Conservation (phyloP, 164 flowering plant species). For the Macadamia tetraphylla region DNA sequence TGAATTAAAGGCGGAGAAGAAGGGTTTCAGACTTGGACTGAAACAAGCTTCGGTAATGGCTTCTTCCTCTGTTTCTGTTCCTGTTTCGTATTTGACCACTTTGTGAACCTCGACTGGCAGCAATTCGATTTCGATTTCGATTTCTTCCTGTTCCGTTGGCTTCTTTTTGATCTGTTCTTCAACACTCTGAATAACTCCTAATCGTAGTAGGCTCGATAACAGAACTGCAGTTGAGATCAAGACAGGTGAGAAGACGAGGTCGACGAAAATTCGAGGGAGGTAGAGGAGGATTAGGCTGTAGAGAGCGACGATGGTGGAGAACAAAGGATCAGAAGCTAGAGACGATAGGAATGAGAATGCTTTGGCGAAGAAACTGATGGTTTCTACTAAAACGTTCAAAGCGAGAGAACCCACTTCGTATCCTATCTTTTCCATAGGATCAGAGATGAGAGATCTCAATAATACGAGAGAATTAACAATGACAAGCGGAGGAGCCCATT, state of each 20-base stretch:
- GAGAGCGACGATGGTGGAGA: conserved; percentile 49
- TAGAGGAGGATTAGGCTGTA: conserved; percentile 56
- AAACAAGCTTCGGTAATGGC: conserved; percentile 8
- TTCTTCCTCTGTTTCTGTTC: background rate
- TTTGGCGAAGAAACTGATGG: conserved; percentile 4
- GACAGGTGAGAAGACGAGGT: conserved; percentile 46
- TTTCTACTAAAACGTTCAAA: background rate
- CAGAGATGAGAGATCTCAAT: background rate
- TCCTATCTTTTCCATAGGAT: conserved; percentile 11
- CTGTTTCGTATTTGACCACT: conserved; percentile 14
- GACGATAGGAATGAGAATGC: conserved; percentile 13
- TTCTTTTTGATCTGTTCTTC: conserved; percentile 1
- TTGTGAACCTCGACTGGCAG: background rate
- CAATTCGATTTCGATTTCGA: background rate
- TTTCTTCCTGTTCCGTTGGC: background rate
- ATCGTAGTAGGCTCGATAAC: conserved; percentile 42
- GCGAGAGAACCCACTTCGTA: conserved; percentile 10
- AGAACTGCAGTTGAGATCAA: conserved; percentile 40
- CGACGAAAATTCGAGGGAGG: conserved; percentile 35
- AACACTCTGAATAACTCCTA: conserved; percentile 39
- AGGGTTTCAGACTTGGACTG: conserved; percentile 4
- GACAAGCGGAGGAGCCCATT: no score
- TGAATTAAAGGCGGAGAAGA: conserved; percentile 21
- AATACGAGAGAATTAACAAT: background rate
- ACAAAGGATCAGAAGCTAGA: conserved; percentile 39